Evolutionary conservation across 148 eudicot species (phyloP).

Genomic region (Camellia lanceoleosa): DNA sequence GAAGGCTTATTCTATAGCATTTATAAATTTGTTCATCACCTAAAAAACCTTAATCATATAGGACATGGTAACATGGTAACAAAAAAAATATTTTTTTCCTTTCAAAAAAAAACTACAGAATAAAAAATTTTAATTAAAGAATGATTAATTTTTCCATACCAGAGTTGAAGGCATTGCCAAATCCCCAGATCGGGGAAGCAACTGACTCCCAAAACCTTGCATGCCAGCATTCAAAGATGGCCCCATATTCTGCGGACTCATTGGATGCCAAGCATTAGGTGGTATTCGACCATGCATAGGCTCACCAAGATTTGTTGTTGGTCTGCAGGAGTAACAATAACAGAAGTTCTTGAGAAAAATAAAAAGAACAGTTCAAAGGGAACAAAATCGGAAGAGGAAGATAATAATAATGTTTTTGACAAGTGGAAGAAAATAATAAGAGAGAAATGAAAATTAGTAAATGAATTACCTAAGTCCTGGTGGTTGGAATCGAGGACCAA

Average conservation of each 20-base stretch:
- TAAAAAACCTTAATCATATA: not conserved
- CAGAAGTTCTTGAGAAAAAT: not conserved
- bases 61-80: not conserved
- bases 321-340: constrained; percentile 30
- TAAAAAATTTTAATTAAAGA: not conserved
- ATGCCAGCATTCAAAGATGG: constrained; percentile 44
- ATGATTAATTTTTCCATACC: constrained; percentile 37
- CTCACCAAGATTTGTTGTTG: constrained; percentile 42
- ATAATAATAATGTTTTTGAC: too few relatives aligned
- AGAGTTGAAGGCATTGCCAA: constrained; percentile 30
- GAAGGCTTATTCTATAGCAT: constrained; percentile 6
- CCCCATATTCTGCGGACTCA: constrained; percentile 51
- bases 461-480: constrained; percentile 54
- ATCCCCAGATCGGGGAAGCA: constrained; percentile 51
- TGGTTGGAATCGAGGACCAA: constrained; percentile 53
- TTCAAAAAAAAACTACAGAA: not conserved
- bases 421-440: not conserved
- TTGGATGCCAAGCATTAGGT: constrained; percentile 63
- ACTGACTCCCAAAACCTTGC: constrained; percentile 54
- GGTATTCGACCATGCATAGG: constrained; percentile 40
- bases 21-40: not conserved
- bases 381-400: not conserved
- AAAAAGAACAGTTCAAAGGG: not conserved
- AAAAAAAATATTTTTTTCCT: not conserved
- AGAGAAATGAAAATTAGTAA: not conserved